Evolutionary conservation across 495 filamentous ascomycete species (phyloP).

Genomic region (Haplographium delicatum): DNA sequence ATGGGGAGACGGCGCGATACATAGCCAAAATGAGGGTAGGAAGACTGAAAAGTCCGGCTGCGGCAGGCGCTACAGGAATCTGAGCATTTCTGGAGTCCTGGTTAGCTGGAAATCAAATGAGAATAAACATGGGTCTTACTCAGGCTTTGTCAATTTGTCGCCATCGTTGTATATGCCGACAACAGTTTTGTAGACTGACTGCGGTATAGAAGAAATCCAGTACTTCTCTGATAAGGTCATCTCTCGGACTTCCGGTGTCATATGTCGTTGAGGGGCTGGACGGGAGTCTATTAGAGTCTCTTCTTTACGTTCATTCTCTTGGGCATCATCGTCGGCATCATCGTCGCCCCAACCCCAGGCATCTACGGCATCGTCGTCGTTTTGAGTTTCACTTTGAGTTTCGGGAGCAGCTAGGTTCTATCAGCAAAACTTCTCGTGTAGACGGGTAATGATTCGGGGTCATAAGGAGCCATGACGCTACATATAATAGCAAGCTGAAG

Average conservation of each 20-base stretch:
- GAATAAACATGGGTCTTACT: slow-evolving; percentile 36
- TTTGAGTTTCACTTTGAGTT: too few relatives aligned
- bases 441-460: too few relatives aligned
- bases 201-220: slow-evolving; percentile 79
- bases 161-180: slow-evolving; percentile 65
- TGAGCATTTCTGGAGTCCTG: slow-evolving; percentile 27
- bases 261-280: background rate
- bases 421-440: too few relatives aligned
- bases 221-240: slow-evolving; percentile 82
- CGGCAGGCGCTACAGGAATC: slow-evolving; percentile 61
- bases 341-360: slow-evolving; percentile 60
- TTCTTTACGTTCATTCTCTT: background rate
- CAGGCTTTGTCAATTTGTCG: slow-evolving; percentile 49
- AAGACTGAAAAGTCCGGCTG: slow-evolving; percentile 68
- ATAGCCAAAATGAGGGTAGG: slow-evolving; percentile 82
- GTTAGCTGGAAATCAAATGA: background rate
- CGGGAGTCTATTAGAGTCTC: background rate
- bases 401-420: too few relatives aligned
- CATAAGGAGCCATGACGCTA: too few relatives aligned
- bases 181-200: slow-evolving; percentile 67
- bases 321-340: slow-evolving; percentile 7
- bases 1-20: slow-evolving; percentile 81
- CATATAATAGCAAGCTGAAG: too few relatives aligned
- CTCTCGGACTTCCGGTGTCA: slow-evolving; percentile 30
- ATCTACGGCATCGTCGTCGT: slow-evolving; percentile 35